Evolutionary conservation across 192 early-diverging fungal genomes (phyloP).

Genomic region (Pecoramyces ruminantium): DNA sequence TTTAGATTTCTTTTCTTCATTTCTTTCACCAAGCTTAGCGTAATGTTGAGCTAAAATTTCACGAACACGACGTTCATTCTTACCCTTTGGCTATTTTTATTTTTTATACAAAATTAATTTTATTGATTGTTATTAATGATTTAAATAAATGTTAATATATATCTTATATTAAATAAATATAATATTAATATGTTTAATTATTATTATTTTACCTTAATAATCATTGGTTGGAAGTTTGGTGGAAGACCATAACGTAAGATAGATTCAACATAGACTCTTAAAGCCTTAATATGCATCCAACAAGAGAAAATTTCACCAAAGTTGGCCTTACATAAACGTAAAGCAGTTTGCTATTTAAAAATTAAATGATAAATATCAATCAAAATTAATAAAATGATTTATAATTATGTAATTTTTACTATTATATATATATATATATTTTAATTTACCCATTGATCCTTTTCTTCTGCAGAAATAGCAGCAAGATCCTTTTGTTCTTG

Average conservation of each 20-base stretch:
- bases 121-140: conserved; percentile 1
- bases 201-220: conserved; percentile 36
- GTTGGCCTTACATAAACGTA: conserved; percentile 78
- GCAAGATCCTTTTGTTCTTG: conserved; percentile 36
- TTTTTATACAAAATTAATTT: not conserved
- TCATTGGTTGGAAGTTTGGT: conserved; percentile 68
- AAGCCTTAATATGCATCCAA: conserved; percentile 87
- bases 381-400: not conserved
- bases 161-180: too few relatives aligned
- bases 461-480: conserved; percentile 58
- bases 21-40: conserved; percentile 50
- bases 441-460: conserved; percentile 50
- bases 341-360: conserved; percentile 32
- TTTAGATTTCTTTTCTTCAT: conserved; percentile 6
- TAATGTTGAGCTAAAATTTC: conserved; percentile 62
- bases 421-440: not conserved
- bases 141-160: too few relatives aligned
- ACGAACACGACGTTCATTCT: conserved; percentile 66
- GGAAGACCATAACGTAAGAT: conserved; percentile 93
- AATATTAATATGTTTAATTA: conserved; percentile 6
- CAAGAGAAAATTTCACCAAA: conserved; percentile 85
- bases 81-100: conserved; percentile 54
- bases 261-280: conserved; percentile 92
- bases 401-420: too few relatives aligned
- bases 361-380: not conserved